Evolutionary conservation across 2,329 filamentous ascomycete species (phyloP).

Genomic region (Endocalyx cinctus): DNA sequence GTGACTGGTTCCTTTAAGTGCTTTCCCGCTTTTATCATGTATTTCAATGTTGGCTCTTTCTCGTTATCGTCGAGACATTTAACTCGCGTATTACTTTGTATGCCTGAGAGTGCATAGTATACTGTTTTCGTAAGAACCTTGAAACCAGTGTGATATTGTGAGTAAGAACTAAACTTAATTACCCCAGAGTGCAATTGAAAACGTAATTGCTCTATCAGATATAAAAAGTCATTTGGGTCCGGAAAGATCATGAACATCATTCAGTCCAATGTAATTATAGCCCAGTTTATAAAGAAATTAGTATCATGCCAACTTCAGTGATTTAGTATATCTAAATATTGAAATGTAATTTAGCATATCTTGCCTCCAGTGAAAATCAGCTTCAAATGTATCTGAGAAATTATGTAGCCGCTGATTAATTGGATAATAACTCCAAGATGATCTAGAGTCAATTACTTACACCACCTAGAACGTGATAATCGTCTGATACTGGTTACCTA

Average conservation of each 20-base stretch:
- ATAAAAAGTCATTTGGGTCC: conserved; percentile 26
- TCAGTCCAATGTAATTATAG: conserved; percentile 16
- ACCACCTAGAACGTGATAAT: conserved; percentile 14
- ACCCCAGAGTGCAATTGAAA: conserved; percentile 26
- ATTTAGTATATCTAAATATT: neutral
- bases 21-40: conserved; percentile 21
- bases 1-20: conserved; percentile 17
- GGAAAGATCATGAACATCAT: conserved; percentile 16
- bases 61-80: conserved; percentile 22
- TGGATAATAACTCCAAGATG: neutral
- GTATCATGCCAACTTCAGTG: neutral
- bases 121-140: conserved; percentile 2
- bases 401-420: conserved; percentile 9
- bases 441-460: conserved; percentile 3
- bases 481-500: conserved; percentile 13
- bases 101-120: conserved; percentile 16
- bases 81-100: conserved; percentile 16
- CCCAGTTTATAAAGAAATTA: conserved; percentile 19
- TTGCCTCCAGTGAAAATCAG: conserved; percentile 11
- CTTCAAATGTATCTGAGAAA: conserved; percentile 12
- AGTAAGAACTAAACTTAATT: neutral
- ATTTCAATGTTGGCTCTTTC: conserved; percentile 15
- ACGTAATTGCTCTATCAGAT: conserved; percentile 24
- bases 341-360: neutral
- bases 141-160: neutral